Percentiles rank a stretch among this genome's conserved stretches.
Evolutionary conservation across 495 filamentous ascomycete genomes (phyloP).

Genomic region (Lichenothelia convexa): DNA sequence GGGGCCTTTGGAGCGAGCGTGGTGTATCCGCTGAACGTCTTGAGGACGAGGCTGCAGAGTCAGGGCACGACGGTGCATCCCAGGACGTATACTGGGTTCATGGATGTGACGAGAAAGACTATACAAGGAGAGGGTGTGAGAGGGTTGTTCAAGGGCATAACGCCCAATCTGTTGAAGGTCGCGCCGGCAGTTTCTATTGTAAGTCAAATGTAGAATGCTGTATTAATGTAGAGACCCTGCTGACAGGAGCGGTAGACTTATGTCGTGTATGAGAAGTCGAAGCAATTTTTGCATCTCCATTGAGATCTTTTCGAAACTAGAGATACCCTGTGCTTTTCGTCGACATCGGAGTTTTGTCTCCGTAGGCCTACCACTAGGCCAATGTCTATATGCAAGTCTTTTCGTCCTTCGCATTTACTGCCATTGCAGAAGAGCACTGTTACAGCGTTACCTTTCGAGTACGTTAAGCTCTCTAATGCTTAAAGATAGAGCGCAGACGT

Average conservation of each 20-base stretch:
- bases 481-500: no score
- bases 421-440: no score
- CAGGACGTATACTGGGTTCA: slow-evolving; percentile 70
- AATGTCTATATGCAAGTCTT: no score
- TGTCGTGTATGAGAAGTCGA: slow-evolving; percentile 93
- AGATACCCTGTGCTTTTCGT: no score
- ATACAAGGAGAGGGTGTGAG: slow-evolving; percentile 63
- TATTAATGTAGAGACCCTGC: slow-evolving; percentile 8
- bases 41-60: slow-evolving; percentile 83
- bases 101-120: slow-evolving; percentile 70
- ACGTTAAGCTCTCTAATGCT: no score
- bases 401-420: no score
- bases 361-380: no score
- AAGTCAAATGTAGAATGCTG: no score
- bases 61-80: slow-evolving; percentile 89
- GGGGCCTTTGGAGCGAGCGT: slow-evolving; percentile 85
- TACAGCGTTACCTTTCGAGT: no score
- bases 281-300: slow-evolving; percentile 52
- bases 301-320: slow-evolving; percentile 25
- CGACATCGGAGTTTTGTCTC: no score
- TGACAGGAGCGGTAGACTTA: slow-evolving; percentile 35
- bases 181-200: slow-evolving; percentile 85
- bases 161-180: slow-evolving; percentile 91
- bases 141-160: slow-evolving; percentile 87
- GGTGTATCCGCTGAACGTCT: slow-evolving; percentile 89